These are phyloP conservation scores for Monilinia fructigena DNA, from an alignment of 2,329 filamentous ascomycete species.

Conservation along the genomic window DNA sequence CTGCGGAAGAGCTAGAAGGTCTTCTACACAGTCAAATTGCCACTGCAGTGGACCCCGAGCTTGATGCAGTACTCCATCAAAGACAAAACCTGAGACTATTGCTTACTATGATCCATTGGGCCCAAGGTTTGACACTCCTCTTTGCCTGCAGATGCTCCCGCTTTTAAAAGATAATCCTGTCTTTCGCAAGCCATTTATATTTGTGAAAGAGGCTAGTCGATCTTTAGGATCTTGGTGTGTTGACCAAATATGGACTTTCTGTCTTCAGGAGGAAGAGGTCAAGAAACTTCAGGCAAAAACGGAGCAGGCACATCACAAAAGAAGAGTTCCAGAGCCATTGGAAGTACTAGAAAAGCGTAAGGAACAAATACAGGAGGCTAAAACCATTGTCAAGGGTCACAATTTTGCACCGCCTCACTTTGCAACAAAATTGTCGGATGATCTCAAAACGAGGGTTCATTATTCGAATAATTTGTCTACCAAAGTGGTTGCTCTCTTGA, in stretches of 20 bases:
- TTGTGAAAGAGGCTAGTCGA: conserved; percentile 57
- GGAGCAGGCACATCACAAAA: conserved; percentile 43
- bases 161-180: conserved; percentile 48
- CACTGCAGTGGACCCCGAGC: conserved; percentile 63
- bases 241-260: conserved; percentile 75
- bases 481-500: conserved; percentile 66
- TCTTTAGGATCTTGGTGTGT: conserved; percentile 81
- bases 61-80: conserved; percentile 59
- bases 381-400: conserved; percentile 54
- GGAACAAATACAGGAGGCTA: conserved; percentile 57
- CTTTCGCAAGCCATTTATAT: conserved; percentile 46
- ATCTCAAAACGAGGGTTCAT: background rate
- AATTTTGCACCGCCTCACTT: conserved; percentile 45
- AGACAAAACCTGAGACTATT: conserved; percentile 58
- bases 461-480: conserved; percentile 55
- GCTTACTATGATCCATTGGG: conserved; percentile 52
- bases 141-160: conserved; percentile 58
- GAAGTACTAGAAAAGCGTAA: conserved; percentile 53
- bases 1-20: conserved; percentile 70
- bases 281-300: conserved; percentile 59
- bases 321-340: conserved; percentile 34
- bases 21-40: conserved; percentile 81
- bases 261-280: conserved; percentile 61
- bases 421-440: conserved; percentile 6
- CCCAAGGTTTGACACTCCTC: conserved; percentile 58